Conservation (phyloP, 2,329 filamentous ascomycete genomes). For the Graphilbum fragrans region DNA sequence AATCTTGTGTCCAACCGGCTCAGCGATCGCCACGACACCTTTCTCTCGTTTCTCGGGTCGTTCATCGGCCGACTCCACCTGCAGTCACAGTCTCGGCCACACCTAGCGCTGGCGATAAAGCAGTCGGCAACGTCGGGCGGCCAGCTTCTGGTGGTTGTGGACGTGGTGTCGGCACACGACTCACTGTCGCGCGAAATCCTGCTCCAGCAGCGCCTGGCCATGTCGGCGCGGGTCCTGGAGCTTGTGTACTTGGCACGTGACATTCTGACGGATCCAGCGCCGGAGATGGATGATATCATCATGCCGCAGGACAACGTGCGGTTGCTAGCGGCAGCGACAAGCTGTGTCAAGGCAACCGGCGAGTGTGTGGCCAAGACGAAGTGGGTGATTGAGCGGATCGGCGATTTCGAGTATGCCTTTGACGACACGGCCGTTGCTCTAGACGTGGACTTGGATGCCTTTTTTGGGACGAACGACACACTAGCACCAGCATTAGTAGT, state of each 20-base stretch:
- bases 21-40: conserved; percentile 69
- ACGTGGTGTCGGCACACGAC: conserved; percentile 71
- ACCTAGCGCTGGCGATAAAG: conserved; percentile 70
- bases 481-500: neutral
- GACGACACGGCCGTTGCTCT: conserved; percentile 37
- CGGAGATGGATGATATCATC: conserved; percentile 65
- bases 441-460: conserved; percentile 39
- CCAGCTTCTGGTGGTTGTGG: conserved; percentile 66
- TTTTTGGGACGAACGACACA: neutral
- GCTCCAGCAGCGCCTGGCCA: conserved; percentile 55
- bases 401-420: conserved; percentile 81
- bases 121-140: conserved; percentile 75
- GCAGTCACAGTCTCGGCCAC: conserved; percentile 80
- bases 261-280: conserved; percentile 57
- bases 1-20: conserved; percentile 77
- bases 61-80: conserved; percentile 85
- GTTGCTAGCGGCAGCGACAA: conserved; percentile 67
- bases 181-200: conserved; percentile 54
- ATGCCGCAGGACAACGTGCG: conserved; percentile 67
- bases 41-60: conserved; percentile 80
- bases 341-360: conserved; percentile 79
- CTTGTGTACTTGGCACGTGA: conserved; percentile 73
- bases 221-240: conserved; percentile 71
- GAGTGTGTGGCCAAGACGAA: conserved; percentile 85
- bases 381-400: conserved; percentile 73